phyloP scores from a whole-genome alignment of 176 grass and related monocot species.

The Canna indica region DNA sequence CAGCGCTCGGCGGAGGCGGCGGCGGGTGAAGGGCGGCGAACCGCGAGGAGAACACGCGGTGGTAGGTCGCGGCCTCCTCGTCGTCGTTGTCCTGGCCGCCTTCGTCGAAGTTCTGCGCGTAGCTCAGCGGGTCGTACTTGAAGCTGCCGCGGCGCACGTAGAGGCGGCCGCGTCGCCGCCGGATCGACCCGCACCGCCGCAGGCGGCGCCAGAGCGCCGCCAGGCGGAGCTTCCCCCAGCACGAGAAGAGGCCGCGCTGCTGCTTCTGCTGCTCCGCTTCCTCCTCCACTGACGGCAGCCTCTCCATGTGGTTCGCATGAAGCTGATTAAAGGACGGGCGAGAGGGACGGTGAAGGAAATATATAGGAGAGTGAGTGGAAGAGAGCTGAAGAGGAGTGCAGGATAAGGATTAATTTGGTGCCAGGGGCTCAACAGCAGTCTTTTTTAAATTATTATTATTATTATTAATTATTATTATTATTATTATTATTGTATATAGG shows the following conservation, averaged over 20 bases:
- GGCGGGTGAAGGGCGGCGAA: conserved; percentile 1
- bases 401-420: too few species aligned
- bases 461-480: too few species aligned
- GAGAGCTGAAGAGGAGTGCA: not conserved
- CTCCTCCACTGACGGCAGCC: conserved; percentile 22
- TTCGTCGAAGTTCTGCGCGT: conserved; percentile 22
- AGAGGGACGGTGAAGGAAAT: not conserved
- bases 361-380: not conserved
- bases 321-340: not conserved
- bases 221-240: conserved; percentile 13
- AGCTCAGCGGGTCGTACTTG: conserved; percentile 23
- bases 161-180: not conserved
- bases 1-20: too few species aligned
- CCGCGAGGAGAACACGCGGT: conserved; percentile 11
- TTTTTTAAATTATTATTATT: too few species aligned
- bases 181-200: not conserved
- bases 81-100: not conserved
- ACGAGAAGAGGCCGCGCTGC: conserved; percentile 2
- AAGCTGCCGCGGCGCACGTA: conserved; percentile 2
- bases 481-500: too few species aligned
- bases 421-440: too few species aligned
- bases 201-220: conserved; percentile 1
- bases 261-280: conserved; percentile 12
- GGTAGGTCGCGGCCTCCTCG: not conserved
- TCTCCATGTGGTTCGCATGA: conserved; percentile 12